Evolutionary conservation across 257 asterid species (phyloP), one percentile per base, ranked within the genome.

Genomic region (Nicotiana undulata): DNA sequence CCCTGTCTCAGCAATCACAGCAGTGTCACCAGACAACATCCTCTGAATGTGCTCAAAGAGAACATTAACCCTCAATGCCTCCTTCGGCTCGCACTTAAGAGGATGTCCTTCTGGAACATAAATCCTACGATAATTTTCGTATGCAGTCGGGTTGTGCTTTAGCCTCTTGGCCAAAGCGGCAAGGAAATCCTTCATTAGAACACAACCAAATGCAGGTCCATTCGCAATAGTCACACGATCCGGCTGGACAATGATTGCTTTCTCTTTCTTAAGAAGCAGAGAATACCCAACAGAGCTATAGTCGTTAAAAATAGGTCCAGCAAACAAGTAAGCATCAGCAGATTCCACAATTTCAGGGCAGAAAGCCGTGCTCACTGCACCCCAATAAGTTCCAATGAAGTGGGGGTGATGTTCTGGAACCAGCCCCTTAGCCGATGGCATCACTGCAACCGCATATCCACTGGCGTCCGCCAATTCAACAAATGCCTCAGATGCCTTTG

Each of bases 361-460:
- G 37, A 83, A 83, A 9, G 82, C 28, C 18, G 85, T 83, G 58
- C 85, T 68, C 59, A 83, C 83, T 1, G 80, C 85, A 44, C 85
- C 85, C 85, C 85, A 83, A 9, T 83, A 83, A 59, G 85, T 83
- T n/a, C 85, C 85, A 32, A 83, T 83, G 80, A 83, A 83, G 37
- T 49, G 75, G 0, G 80, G 83, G 13, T 83, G 81, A 56, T 83
- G 75, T 8, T 83, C 86, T 1, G 86, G 86, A 52, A 83, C 87
- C 34, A 84, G 9, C 28, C 87, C 84, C 31, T 84, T 84, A 5
- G 84, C 87, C 9, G 87, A 80, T 26, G 87, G 87, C 87, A 84
- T 84, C 18, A 76, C 82, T 8, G 87, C 82, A 17, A 81, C 32
- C 6, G 87, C 80, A 59, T 81, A 84, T 63, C 87, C 87, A 63